Percentiles rank a stretch among this genome's conserved stretches.
Evolutionary conservation across 768 basidiomycete species (phyloP).

Genomic region (Amanita exitialis): DNA sequence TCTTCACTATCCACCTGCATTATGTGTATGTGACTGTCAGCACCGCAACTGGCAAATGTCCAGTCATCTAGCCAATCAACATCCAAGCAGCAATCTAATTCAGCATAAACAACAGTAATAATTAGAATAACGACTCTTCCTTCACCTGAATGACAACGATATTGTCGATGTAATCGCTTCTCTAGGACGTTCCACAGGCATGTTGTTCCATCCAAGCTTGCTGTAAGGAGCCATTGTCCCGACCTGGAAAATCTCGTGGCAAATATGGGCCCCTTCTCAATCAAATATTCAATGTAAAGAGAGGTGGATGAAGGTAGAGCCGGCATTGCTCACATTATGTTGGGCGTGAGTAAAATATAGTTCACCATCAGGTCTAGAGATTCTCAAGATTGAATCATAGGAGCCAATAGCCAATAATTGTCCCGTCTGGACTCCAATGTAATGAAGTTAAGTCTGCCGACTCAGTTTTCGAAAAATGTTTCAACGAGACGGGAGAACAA

Average conservation of each 20-base stretch:
- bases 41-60: conserved; percentile 65
- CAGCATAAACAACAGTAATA: conserved; percentile 1
- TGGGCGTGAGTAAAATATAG: conserved; percentile 51
- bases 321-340: conserved; percentile 45
- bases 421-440: conserved; percentile 71
- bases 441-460: conserved; percentile 64
- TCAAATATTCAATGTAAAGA: conserved; percentile 17
- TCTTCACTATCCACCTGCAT: conserved; percentile 41
- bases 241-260: conserved; percentile 66
- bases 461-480: conserved; percentile 35
- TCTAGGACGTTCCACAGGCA: conserved; percentile 72
- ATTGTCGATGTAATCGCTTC: conserved; percentile 53
- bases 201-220: conserved; percentile 67
- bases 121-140: conserved; percentile 4
- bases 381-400: conserved; percentile 62
- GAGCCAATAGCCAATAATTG: conserved; percentile 69
- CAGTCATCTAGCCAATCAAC: conserved; percentile 70
- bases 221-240: conserved; percentile 65
- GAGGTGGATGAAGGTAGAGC: not conserved
- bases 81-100: conserved; percentile 62
- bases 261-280: conserved; percentile 71
- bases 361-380: conserved; percentile 53
- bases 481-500: conserved; percentile 31
- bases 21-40: conserved; percentile 55
- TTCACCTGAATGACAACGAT: conserved; percentile 55